Evolutionary conservation across 2,329 filamentous ascomycete species (phyloP), one percentile per base, ranked within the genome.

Genomic region (Chrysoporthe austroafricana): DNA sequence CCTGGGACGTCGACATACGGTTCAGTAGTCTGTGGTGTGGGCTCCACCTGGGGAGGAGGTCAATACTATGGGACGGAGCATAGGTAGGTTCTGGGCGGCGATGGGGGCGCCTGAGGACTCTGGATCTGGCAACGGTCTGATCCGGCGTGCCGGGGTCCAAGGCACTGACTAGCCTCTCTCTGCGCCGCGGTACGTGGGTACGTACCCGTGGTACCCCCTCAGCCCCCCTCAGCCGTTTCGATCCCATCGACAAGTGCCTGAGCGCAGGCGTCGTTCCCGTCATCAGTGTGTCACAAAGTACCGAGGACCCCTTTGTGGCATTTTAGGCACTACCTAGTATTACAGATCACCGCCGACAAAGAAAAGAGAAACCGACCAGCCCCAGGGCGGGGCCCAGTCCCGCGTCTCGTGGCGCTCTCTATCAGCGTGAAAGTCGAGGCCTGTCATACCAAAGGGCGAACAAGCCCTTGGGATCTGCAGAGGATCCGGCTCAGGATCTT

Each of bases 191-290:
- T 39, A n/a, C 54, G 5, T 4, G 26, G 36, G 54, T 57, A 57
- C 34, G 16, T 57, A 39, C 5, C 36, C 26, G 26, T 26, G 9
- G 9, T 9, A 39, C 36, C 36, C 36, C 36, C 36, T 26, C 26
- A 26, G 26, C 52, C 54, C 54, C 34, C 34, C 39, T 39, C 54
- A n/a, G 34, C 54, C 54, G 54, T 57, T 36, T 57, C 54, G 32
- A 57, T 57, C 11, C 54, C 18, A 13, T 34, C 7, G 14, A 57
- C 26, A 34, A 57, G 54, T 57, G 54, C 32, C 54, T 39, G 54
- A 57, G 54, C 54, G 34, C 39, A 16, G 48, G 48, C 21, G 48
- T 16, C 52, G 3, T 18, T 7, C 52, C 26, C 11, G 13, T 34
- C 26, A 26, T 26, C 26, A 26, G 26, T 26, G 26, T 26, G 26